These are phyloP conservation scores for Balansia obtecta DNA, from an alignment of 2,329 filamentous ascomycete species.

Conservation along the genomic window DNA sequence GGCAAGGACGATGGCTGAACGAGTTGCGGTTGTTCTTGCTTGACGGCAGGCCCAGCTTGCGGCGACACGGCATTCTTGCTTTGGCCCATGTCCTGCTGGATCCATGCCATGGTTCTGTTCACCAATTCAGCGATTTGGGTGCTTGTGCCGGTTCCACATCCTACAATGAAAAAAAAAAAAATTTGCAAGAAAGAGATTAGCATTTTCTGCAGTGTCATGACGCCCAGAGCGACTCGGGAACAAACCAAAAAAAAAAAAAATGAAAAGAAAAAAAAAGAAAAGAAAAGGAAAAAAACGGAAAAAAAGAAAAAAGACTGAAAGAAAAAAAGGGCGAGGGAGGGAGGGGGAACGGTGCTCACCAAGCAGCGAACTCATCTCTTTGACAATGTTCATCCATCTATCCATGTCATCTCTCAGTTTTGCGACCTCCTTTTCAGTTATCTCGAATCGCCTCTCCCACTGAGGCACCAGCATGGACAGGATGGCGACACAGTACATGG, in stretches of 20 bases:
- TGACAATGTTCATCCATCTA: constrained; percentile 54
- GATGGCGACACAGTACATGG: constrained; percentile 60
- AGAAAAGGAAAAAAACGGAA: too few species aligned
- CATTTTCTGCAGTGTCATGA: background rate
- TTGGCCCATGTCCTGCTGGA: constrained; percentile 35
- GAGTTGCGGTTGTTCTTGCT: constrained; percentile 25
- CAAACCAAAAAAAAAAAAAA: too few species aligned
- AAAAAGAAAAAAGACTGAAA: too few species aligned
- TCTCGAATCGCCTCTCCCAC: constrained; percentile 52
- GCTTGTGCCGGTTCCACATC: constrained; percentile 30
- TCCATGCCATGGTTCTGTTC: constrained; percentile 38
- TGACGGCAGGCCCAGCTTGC: constrained; percentile 16
- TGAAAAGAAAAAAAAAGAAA: background rate
- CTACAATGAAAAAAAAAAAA: constrained; percentile 16
- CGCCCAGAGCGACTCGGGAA: too few species aligned
- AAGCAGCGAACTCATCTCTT: constrained; percentile 52
- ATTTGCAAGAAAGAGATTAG: background rate
- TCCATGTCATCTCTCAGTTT: constrained; percentile 56
- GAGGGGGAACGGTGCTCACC: constrained; percentile 43
- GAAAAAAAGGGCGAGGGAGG: too few species aligned
- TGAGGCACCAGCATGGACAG: constrained; percentile 60
- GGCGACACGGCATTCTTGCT: constrained; percentile 14
- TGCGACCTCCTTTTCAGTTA: constrained; percentile 44
- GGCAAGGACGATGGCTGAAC: constrained; percentile 10
- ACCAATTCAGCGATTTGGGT: constrained; percentile 35